Conservation (phyloP, 2,329 filamentous ascomycete genomes). For the Coniella vitis region DNA sequence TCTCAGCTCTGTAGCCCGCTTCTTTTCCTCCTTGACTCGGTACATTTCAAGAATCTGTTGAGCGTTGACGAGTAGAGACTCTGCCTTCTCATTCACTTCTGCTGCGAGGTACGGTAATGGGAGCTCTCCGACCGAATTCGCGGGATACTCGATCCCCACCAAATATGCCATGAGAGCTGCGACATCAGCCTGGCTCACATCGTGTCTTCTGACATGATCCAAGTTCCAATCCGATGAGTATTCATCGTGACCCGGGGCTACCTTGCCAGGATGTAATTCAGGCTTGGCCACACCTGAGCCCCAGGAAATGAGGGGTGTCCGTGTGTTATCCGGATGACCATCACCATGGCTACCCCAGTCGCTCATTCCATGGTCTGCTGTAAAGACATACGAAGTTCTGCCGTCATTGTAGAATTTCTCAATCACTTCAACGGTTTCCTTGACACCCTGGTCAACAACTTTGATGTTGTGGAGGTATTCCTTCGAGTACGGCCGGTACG, state of each 20-base stretch:
- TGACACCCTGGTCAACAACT: constrained; percentile 83
- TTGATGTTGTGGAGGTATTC: constrained; percentile 95
- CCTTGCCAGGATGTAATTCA: constrained; percentile 42
- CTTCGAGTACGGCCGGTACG: constrained; percentile 82
- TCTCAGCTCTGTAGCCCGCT: constrained; percentile 65
- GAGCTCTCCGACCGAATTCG: constrained; percentile 91
- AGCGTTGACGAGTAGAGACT: constrained; percentile 78
- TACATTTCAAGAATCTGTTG: constrained; percentile 93
- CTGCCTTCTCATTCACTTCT: constrained; percentile 67
- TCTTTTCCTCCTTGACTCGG: constrained; percentile 81
- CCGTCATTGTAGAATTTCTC: constrained; percentile 79
- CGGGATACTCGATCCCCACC: constrained; percentile 79
- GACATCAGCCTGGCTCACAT: constrained; percentile 90
- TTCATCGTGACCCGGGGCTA: constrained; percentile 80
- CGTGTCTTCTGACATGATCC: constrained; percentile 73
- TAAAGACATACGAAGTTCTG: constrained; percentile 92
- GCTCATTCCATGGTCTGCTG: constrained; percentile 97
- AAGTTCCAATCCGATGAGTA: constrained; percentile 87
- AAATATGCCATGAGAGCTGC: constrained; percentile 95
- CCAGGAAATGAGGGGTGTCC: constrained; percentile 89
- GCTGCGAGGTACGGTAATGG: constrained; percentile 77
- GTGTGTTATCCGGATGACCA: constrained; percentile 92
- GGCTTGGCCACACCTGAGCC: constrained; percentile 84
- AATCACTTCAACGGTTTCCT: constrained; percentile 74
- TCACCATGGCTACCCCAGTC: constrained; percentile 99